Conservation (phyloP, 129 eudicot genomes). For the Pseudognaphalium luteoalbum region DNA sequence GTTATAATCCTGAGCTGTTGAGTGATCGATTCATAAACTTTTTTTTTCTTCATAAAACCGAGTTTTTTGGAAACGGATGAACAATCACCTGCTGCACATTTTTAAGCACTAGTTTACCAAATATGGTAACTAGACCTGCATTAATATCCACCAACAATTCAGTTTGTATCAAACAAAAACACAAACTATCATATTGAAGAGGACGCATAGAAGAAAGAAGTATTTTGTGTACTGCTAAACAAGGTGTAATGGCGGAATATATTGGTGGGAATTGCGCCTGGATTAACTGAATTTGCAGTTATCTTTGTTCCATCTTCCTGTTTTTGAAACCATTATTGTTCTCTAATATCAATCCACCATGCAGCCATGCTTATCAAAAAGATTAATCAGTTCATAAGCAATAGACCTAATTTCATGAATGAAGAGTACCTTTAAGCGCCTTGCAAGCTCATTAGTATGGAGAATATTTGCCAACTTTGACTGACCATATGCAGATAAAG, state of each 20-base stretch:
- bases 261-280: slow-evolving; percentile 62
- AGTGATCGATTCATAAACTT: neutral
- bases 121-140: slow-evolving; percentile 46
- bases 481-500: slow-evolving; percentile 65
- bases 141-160: slow-evolving; percentile 19
- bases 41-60: neutral
- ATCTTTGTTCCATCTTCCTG: slow-evolving; percentile 49
- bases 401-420: neutral
- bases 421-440: slow-evolving; percentile 45
- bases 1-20: neutral
- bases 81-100: slow-evolving; percentile 61
- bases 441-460: slow-evolving; percentile 65
- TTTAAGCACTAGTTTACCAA: slow-evolving; percentile 53
- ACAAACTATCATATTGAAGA: neutral
- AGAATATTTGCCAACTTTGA: slow-evolving; percentile 66
- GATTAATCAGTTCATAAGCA: neutral
- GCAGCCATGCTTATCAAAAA: neutral
- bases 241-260: slow-evolving; percentile 55
- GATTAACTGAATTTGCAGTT: slow-evolving; percentile 66
- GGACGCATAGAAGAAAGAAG: neutral
- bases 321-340: neutral
- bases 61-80: neutral
- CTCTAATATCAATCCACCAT: neutral
- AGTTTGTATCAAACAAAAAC: neutral
- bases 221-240: slow-evolving; percentile 35